These are phyloP conservation scores for Penicillium sp. DNA, from an alignment of 2,329 filamentous ascomycete genomes.

Conservation along the genomic window DNA sequence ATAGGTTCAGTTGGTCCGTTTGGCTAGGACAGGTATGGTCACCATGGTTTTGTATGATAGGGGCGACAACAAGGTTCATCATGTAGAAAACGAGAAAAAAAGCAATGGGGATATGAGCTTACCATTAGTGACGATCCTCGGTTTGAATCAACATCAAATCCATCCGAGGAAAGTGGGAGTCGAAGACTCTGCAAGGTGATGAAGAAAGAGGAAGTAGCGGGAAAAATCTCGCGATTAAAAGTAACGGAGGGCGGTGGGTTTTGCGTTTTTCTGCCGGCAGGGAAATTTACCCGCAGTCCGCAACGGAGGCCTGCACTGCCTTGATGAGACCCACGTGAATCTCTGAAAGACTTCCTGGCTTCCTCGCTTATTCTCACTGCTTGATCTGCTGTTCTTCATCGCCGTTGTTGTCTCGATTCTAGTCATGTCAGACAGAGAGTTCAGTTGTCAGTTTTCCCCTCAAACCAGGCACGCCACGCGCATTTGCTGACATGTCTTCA, in stretches of 20 bases:
- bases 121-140: conserved; percentile 24
- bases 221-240: conserved; percentile 26
- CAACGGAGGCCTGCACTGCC: not conserved
- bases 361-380: not conserved
- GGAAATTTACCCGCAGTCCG: conserved; percentile 20
- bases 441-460: conserved; percentile 43
- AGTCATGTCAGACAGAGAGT: conserved; percentile 56
- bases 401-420: not conserved
- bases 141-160: conserved; percentile 19
- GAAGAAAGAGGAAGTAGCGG: conserved; percentile 9
- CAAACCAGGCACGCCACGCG: conserved; percentile 9
- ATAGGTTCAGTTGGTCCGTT: conserved; percentile 56
- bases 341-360: not conserved
- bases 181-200: conserved; percentile 8
- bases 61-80: conserved; percentile 63
- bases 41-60: conserved; percentile 60
- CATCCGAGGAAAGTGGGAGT: conserved; percentile 15
- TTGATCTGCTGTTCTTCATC: not conserved
- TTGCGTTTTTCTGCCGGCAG: conserved; percentile 25
- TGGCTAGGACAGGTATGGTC: conserved; percentile 61
- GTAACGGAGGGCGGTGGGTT: conserved; percentile 20
- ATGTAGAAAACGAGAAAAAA: conserved; percentile 31
- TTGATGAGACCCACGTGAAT: not conserved
- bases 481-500: conserved; percentile 20
- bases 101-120: conserved; percentile 19